Conservation (phyloP, 495 filamentous ascomycete genomes). For the Penicillium coffeae region DNA sequence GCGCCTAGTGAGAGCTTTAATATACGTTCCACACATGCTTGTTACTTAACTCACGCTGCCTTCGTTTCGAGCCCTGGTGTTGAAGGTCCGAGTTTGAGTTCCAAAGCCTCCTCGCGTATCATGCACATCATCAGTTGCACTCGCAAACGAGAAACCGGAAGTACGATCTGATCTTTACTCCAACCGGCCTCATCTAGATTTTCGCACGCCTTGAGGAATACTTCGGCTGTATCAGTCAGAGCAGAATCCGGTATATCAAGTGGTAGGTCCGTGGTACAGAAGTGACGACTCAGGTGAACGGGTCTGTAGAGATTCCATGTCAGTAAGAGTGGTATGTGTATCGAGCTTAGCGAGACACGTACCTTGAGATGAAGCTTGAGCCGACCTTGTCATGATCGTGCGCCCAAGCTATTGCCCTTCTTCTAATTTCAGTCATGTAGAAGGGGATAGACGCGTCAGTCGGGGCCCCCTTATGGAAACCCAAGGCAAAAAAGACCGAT, state of each 20-base stretch:
- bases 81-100: not conserved
- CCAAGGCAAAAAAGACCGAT: slow-evolving; percentile 8
- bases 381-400: slow-evolving; percentile 8
- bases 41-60: not conserved
- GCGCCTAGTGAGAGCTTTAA: not conserved
- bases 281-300: slow-evolving; percentile 8
- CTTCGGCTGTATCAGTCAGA: not conserved
- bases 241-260: slow-evolving; percentile 6
- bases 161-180: slow-evolving; percentile 2
- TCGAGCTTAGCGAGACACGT: too few relatives aligned
- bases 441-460: slow-evolving; percentile 2
- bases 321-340: too few relatives aligned
- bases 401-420: slow-evolving; percentile 6
- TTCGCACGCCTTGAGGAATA: not conserved
- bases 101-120: slow-evolving; percentile 1
- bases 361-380: not conserved
- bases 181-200: slow-evolving; percentile 6
- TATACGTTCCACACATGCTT: not conserved
- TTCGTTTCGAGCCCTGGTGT: not conserved
- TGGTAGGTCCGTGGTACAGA: slow-evolving; percentile 5
- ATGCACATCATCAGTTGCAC: not conserved
- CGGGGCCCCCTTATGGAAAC: slow-evolving; percentile 3
- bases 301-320: not conserved
- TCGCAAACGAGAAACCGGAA: slow-evolving; percentile 5
- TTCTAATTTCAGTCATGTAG: slow-evolving; percentile 7